phyloP scores from a whole-genome alignment of 2,329 filamentous ascomycete species.

The Trichophyton schoenleinii region DNA sequence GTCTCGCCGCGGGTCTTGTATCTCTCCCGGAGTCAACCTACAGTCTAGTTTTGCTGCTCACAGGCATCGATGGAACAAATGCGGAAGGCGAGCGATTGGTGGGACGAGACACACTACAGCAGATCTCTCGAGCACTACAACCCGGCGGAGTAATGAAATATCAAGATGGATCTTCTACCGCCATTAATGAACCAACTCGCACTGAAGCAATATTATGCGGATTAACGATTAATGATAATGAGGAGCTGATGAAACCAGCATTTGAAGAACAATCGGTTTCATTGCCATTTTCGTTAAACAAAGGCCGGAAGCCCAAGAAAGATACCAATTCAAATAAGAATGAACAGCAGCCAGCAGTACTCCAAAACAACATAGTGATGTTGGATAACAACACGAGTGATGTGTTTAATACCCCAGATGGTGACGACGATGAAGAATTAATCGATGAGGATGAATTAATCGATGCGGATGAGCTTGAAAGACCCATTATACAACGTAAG shows the following conservation, averaged over 20 bases:
- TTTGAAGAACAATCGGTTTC: constrained; percentile 34
- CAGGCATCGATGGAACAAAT: constrained; percentile 38
- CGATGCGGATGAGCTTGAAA: constrained; percentile 68
- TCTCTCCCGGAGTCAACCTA: constrained; percentile 65
- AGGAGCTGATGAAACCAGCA: constrained; percentile 63
- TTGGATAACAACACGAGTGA: neutral
- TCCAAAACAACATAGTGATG: neutral
- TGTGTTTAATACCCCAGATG: constrained; percentile 23
- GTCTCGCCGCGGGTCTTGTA: constrained; percentile 69
- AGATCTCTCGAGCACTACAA: neutral
- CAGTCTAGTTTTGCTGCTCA: constrained; percentile 71
- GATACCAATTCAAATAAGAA: neutral
- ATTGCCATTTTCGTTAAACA: neutral
- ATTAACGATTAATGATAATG: constrained; percentile 46
- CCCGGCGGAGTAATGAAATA: constrained; percentile 36
- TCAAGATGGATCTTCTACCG: constrained; percentile 9
- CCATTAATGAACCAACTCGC: constrained; percentile 36
- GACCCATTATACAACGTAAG: constrained; percentile 69
- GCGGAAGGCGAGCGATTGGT: constrained; percentile 43
- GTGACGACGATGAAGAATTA: constrained; percentile 53
- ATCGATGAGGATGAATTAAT: constrained; percentile 86
- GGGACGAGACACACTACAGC: constrained; percentile 49
- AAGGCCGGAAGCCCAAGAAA: neutral
- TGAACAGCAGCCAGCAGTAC: neutral
- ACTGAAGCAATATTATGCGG: constrained; percentile 79